Evolutionary conservation across 805 yeast genomes (phyloP).

Genomic region (Yamadazyma sp.): DNA sequence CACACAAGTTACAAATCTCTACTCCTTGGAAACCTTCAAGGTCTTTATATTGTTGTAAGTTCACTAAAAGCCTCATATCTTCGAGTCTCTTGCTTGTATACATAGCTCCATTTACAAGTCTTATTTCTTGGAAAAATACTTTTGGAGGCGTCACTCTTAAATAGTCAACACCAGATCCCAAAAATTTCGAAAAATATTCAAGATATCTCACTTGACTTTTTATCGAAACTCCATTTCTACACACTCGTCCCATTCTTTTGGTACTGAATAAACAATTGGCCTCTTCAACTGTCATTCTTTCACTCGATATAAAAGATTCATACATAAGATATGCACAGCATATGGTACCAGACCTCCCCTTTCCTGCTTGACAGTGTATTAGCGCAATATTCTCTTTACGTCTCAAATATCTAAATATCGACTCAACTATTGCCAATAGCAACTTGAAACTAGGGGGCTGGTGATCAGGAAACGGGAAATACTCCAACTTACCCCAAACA

Average conservation of each 20-base stretch:
- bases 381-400: slow-evolving; percentile 51
- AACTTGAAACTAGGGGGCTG: slow-evolving; percentile 62
- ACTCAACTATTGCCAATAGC: slow-evolving; percentile 43
- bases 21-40: slow-evolving; percentile 4
- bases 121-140: neutral
- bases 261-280: slow-evolving; percentile 54
- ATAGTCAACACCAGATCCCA: too few relatives aligned
- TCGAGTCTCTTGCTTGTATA: neutral
- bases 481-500: slow-evolving; percentile 30
- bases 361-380: slow-evolving; percentile 87
- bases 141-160: neutral
- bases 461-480: slow-evolving; percentile 73
- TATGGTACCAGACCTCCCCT: slow-evolving; percentile 84
- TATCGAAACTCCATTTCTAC: slow-evolving; percentile 70
- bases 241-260: slow-evolving; percentile 53
- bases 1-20: neutral
- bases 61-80: neutral
- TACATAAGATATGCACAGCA: slow-evolving; percentile 69
- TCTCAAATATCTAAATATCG: slow-evolving; percentile 43
- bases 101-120: neutral
- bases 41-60: neutral
- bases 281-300: slow-evolving; percentile 27
- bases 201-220: slow-evolving; percentile 66
- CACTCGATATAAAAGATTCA: slow-evolving; percentile 18
- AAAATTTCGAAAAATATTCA: too few relatives aligned